Base-by-base conservation (phyloP, 2,329 filamentous ascomycete species). In the Elsinoe fawcettii region DNA sequence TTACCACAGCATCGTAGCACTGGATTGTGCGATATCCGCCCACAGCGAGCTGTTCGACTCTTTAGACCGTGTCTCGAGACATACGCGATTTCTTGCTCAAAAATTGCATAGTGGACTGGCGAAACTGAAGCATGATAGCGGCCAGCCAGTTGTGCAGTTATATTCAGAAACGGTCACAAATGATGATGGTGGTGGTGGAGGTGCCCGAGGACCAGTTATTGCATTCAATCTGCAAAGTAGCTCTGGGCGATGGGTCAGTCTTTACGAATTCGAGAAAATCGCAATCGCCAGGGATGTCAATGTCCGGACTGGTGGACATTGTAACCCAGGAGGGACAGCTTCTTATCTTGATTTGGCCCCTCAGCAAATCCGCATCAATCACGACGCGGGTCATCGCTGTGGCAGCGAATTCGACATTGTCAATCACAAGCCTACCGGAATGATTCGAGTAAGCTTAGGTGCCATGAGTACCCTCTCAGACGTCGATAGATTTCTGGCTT, bases 311-410 rank as follows among this genome's bases (percentile, higher is more conserved):
- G 93, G 93, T 5, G 87, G 90, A 0, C 77, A 96, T 1, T 99
- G 93, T 72, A 96, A 96, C 65, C 92, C 93, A 1, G 93, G 91
- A 7, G 90, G 90, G 1, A 81, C 95, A 56, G 86, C 90, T 16
- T 77, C 78, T 1, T 82, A 83, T n/a, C 78, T 97, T 14, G 75
- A 77, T 1, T 77, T 96, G 49, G 80, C 85, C 47, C 83, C 89
- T 0, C 87, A 86, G 81, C 90, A 97, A 66, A 85, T 96, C 78
- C 86, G 79, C 64, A 79, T 80, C 59, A 95, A 96, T 68, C 96
- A 93, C 65, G 88, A 87, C 0, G 82, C 86, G 1, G 93, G 93
- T 0, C 84, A 90, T 66, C 82, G 89, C 37, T 99, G 93, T 69
- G 91, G 90, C 3, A 81, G 83, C 56, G 89, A 91, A 20, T 85